Base-by-base conservation (phyloP, 2,329 filamentous ascomycete genomes). In the Clarireedia monteithiana region DNA sequence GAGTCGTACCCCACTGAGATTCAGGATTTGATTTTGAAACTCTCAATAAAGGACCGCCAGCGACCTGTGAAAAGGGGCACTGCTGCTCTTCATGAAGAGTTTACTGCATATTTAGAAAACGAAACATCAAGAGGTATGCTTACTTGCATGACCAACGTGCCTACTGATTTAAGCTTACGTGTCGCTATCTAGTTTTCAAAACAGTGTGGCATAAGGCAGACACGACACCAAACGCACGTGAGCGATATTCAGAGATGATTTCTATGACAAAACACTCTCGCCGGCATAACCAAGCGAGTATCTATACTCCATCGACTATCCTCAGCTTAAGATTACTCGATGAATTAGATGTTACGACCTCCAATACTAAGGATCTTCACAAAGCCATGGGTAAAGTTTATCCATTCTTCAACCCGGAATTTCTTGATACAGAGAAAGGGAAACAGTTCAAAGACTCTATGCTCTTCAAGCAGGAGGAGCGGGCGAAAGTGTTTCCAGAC, bases 201-300 rank as follows among this genome's bases (percentile, higher is more conserved):
- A 66, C 75, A 48, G 66, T 68, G 27, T 77, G 74, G 66, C 75
- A 77, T 55, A 65, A 68, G 5, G 74, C 69, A 5, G 75, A 78
- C 47, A 60, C 75, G 1, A 71, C 74, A 48, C 71, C 73, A 0
- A 67, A 70, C 3, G 70, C 70, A 0, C 68, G 69, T 26, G 64
- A 68, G 45, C 69, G 66, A 51, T 75, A 74, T 58, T 48, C 66
- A 1, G 71, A 75, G 51, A 67, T 70, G 20, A 65, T 67, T 45
- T 63, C 66, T 3, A 69, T 77, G 55, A 62, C 73, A 30, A 60
- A 63, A n/a, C 65, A 67, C 3, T 62, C 66, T 40, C 63, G 69
- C 6, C 65, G 60, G 6, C 64, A 59, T 44, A 55, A 63, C 27
- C 55, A 59, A 39, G 51, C 58, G n/a, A 55, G 59, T 5, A 66